phyloP scores from a whole-genome alignment of 768 basidiomycete genomes.

The Tricholoma flavovirens region DNA sequence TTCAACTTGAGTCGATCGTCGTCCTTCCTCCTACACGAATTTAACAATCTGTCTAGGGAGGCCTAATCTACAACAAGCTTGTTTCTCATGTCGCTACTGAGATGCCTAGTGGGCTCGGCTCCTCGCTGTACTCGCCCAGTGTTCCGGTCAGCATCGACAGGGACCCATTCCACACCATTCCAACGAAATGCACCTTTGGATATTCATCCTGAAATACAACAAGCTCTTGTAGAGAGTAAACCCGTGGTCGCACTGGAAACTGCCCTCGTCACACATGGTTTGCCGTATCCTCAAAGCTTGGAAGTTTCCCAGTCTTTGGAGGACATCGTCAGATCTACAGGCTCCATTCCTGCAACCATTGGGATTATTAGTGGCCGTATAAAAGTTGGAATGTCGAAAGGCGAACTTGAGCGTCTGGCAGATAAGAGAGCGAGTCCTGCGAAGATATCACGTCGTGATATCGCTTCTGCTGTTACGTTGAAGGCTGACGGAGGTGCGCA shows the following conservation, averaged over 20 bases:
- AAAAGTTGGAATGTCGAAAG: slow-evolving; percentile 71
- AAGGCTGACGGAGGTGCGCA: slow-evolving; percentile 66
- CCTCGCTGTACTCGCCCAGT: neutral
- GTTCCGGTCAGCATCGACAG: neutral
- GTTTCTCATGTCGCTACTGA: neutral
- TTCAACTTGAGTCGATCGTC: too few species aligned
- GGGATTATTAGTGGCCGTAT: slow-evolving; percentile 78
- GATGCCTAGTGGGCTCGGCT: neutral
- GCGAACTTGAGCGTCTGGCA: slow-evolving; percentile 67
- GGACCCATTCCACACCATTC: slow-evolving; percentile 3
- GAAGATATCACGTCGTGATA: slow-evolving; percentile 77
- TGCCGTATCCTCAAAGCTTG: slow-evolving; percentile 76
- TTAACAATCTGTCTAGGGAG: too few species aligned
- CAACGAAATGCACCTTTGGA: slow-evolving; percentile 43
- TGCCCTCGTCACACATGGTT: slow-evolving; percentile 88
- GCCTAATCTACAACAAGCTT: too few species aligned
- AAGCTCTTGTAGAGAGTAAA: slow-evolving; percentile 59
- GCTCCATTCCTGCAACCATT: slow-evolving; percentile 88
- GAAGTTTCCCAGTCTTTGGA: slow-evolving; percentile 70
- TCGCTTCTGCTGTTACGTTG: slow-evolving; percentile 66
- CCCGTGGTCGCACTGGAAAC: slow-evolving; percentile 91
- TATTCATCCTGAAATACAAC: slow-evolving; percentile 76
- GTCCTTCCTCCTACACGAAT: too few species aligned
- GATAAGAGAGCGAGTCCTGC: slow-evolving; percentile 40
- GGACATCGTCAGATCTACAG: slow-evolving; percentile 62